phyloP scores from a whole-genome alignment of 495 filamentous ascomycete genomes.

The Xylaria bambusicola region DNA sequence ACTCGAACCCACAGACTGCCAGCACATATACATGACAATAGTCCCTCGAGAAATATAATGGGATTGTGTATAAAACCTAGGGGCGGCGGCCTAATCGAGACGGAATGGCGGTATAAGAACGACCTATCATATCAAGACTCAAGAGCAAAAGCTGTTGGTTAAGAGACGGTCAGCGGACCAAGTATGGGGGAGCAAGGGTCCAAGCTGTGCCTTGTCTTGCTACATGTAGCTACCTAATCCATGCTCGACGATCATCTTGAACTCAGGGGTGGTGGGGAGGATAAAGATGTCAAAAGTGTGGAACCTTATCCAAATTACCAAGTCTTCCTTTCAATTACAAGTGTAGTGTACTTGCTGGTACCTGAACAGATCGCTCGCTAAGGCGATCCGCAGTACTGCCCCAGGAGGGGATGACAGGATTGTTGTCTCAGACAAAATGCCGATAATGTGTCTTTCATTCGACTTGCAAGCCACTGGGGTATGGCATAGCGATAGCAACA shows the following conservation, averaged over 20 bases:
- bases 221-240: background rate
- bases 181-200: constrained; percentile 9
- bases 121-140: background rate
- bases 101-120: constrained; percentile 12
- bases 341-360: constrained; percentile 12
- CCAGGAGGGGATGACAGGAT: background rate
- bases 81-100: background rate
- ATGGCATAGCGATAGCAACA: background rate
- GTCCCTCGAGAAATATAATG: background rate
- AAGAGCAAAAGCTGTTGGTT: background rate
- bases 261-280: constrained; percentile 27
- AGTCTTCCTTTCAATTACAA: constrained; percentile 22
- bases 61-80: background rate
- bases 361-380: background rate
- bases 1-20: background rate
- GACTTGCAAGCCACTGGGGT: background rate
- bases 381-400: constrained; percentile 15
- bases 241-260: constrained; percentile 14
- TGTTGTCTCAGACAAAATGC: constrained; percentile 15
- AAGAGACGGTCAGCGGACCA: constrained; percentile 5
- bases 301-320: constrained; percentile 22
- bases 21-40: background rate
- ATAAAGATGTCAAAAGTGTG: constrained; percentile 23
- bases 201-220: background rate
- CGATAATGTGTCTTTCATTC: background rate